A percentile compares a stretch with the other conserved stretches of the same genome.
These are phyloP conservation scores for Kitagawia praeruptora DNA, from an alignment of 129 eudicot species.

Conservation along the genomic window DNA sequence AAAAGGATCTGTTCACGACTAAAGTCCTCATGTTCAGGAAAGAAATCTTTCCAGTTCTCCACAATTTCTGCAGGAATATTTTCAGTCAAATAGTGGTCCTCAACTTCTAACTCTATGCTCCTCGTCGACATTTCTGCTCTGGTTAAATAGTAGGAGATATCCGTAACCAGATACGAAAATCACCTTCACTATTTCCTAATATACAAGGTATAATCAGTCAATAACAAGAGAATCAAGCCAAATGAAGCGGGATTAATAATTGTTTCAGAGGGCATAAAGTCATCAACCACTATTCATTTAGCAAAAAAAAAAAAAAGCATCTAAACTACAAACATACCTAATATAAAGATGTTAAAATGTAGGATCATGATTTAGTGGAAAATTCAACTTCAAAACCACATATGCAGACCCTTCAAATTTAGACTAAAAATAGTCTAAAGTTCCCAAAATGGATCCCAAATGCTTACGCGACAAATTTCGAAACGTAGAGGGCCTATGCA, in stretches of 20 bases:
- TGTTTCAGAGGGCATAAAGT: not conserved
- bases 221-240: not conserved
- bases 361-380: not conserved
- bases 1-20: conserved; percentile 61
- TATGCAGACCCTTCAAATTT: not conserved
- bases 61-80: conserved; percentile 44
- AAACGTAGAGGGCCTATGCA: not conserved
- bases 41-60: conserved; percentile 41
- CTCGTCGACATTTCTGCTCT: not conserved
- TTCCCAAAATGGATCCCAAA: not conserved
- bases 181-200: not conserved
- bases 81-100: conserved; percentile 25
- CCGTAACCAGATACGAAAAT: not conserved
- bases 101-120: not conserved
- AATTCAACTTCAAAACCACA: not conserved
- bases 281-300: not conserved
- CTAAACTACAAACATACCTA: not conserved
- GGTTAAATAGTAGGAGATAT: not conserved
- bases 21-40: conserved; percentile 54
- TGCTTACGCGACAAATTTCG: no score
- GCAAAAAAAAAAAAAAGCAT: not conserved
- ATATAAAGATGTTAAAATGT: not conserved
- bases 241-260: not conserved
- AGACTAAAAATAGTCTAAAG: not conserved
- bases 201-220: not conserved